phyloP scores from a whole-genome alignment of 2,329 filamentous ascomycete genomes.

The Aspergillus pseudoterreus region DNA sequence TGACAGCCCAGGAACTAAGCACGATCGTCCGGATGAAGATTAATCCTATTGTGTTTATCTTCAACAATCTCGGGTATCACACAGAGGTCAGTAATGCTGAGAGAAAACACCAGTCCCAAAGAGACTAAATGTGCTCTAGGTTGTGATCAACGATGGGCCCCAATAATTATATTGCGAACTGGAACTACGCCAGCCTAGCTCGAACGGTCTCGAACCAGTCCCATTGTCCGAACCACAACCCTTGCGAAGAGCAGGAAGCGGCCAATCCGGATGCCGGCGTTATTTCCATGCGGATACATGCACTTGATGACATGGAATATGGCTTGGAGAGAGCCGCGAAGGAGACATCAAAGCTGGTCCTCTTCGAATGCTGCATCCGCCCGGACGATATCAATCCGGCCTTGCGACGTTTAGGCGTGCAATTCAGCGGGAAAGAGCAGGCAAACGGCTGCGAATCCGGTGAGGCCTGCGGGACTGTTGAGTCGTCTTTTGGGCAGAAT shows the following conservation, averaged over 20 bases:
- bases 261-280: neutral
- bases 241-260: neutral
- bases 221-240: constrained; percentile 1
- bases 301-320: neutral
- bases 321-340: neutral
- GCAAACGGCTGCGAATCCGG: too few relatives aligned
- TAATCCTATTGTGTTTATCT: constrained; percentile 74
- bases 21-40: constrained; percentile 75
- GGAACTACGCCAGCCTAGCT: constrained; percentile 9
- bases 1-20: constrained; percentile 76
- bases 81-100: constrained; percentile 53
- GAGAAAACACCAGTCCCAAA: neutral
- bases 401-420: neutral
- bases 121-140: neutral
- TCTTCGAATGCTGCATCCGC: constrained; percentile 9
- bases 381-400: constrained; percentile 6
- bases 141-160: constrained; percentile 6
- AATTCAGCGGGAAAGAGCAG: too few relatives aligned
- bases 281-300: constrained; percentile 4
- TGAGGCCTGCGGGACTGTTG: too few relatives aligned
- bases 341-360: constrained; percentile 5
- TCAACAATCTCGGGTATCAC: constrained; percentile 80
- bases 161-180: constrained; percentile 11
- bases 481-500: too few relatives aligned
- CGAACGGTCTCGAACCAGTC: neutral